These are phyloP conservation scores for Solanum dulcamara DNA, from an alignment of 257 asterid species.

Conservation along the genomic window DNA sequence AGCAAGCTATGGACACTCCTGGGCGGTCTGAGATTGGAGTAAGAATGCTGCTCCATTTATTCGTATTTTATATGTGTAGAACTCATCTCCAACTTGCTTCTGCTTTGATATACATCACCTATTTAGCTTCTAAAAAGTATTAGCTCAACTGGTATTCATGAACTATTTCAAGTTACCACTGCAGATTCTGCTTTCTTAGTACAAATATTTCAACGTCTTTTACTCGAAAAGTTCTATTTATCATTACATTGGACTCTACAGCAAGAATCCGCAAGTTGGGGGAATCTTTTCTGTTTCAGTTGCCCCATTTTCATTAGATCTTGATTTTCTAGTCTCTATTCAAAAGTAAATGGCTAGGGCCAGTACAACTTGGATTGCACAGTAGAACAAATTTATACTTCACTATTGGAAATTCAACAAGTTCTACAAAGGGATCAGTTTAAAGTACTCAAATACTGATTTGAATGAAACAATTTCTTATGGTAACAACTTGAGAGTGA, in stretches of 20 bases:
- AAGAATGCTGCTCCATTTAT: background rate
- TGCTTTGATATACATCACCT: background rate
- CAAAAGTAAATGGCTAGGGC: background rate
- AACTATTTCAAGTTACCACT: background rate
- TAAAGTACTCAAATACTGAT: background rate
- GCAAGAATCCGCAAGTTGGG: background rate
- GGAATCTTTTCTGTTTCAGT: background rate
- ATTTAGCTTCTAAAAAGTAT: background rate
- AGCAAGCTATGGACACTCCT: slow-evolving; percentile 69
- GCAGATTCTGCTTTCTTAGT: background rate
- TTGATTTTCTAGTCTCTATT: background rate
- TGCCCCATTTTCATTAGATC: background rate
- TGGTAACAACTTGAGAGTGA: background rate
- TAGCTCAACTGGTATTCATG: background rate
- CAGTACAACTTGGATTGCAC: background rate
- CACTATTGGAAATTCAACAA: background rate
- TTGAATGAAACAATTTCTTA: background rate
- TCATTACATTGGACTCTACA: background rate
- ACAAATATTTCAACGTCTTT: background rate
- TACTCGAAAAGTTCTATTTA: background rate
- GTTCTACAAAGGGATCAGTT: background rate
- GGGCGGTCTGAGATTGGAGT: slow-evolving; percentile 87
- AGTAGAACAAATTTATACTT: background rate
- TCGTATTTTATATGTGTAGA: background rate
- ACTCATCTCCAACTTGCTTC: background rate